Evolutionary conservation across 2,329 filamentous ascomycete genomes (phyloP).

Genomic region (Fulvia fulva): DNA sequence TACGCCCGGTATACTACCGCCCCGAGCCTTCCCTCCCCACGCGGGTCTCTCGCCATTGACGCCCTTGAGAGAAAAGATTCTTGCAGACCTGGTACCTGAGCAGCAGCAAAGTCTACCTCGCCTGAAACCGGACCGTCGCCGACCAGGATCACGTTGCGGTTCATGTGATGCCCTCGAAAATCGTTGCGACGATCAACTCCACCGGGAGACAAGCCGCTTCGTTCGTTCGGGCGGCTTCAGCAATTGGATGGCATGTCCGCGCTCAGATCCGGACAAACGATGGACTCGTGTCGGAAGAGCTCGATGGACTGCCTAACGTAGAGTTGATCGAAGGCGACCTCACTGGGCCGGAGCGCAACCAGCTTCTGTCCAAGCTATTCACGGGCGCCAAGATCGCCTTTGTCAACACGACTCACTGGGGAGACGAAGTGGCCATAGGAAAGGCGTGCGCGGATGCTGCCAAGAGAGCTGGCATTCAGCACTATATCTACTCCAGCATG

Average conservation of each 20-base stretch:
- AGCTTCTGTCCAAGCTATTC: conserved; percentile 50
- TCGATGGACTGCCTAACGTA: conserved; percentile 76
- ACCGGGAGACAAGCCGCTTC: conserved; percentile 94
- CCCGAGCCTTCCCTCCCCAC: background rate
- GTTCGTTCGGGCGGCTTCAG: conserved; percentile 87
- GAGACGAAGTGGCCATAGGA: conserved; percentile 87
- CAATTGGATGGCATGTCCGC: conserved; percentile 87
- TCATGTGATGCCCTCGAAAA: conserved; percentile 53
- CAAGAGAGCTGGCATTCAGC: conserved; percentile 75
- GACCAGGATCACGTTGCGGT: conserved; percentile 19
- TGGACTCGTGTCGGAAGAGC: conserved; percentile 82
- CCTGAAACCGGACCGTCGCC: background rate
- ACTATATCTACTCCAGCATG: conserved; percentile 97
- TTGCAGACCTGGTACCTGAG: background rate
- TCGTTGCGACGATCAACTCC: conserved; percentile 91
- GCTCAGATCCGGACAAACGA: conserved; percentile 86
- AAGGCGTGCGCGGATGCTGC: conserved; percentile 84
- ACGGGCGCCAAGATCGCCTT: conserved; percentile 82
- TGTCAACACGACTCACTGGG: conserved; percentile 97
- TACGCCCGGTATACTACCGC: too few species aligned
- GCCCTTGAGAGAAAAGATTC: background rate
- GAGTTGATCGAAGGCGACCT: conserved; percentile 68
- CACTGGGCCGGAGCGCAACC: conserved; percentile 28
- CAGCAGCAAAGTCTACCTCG: background rate
- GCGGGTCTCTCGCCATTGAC: background rate